A percentile compares a stretch with the other conserved stretches of the same genome.
These are phyloP conservation scores for Mallotus repandus DNA, from an alignment of 441 rosid genomes.

Conservation along the genomic window DNA sequence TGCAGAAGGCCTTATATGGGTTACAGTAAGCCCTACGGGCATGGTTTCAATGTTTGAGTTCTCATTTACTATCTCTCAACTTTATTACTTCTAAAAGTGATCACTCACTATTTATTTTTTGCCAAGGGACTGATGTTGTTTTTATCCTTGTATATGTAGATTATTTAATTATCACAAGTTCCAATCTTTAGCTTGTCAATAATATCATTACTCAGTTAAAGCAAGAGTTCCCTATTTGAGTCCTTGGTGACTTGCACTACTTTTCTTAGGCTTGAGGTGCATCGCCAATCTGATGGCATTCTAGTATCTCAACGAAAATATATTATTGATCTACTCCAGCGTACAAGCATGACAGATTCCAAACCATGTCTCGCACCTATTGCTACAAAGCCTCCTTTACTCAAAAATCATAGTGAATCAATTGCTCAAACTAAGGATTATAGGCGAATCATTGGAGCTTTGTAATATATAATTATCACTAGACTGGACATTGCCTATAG, in stretches of 20 bases:
- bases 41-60: too few species aligned
- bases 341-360: background rate
- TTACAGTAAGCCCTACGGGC: too few species aligned
- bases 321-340: too few species aligned
- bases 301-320: background rate
- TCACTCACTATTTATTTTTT: too few species aligned
- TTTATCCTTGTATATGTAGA: background rate
- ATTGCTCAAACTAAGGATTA: too few species aligned
- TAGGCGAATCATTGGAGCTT: background rate
- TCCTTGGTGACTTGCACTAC: background rate
- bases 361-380: background rate
- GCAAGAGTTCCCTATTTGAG: background rate
- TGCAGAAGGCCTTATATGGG: too few species aligned
- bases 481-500: too few species aligned
- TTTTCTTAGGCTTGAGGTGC: background rate
- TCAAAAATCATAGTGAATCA: background rate
- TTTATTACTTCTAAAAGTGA: too few species aligned
- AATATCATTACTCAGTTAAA: too few species aligned
- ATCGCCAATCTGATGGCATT: background rate
- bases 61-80: too few species aligned
- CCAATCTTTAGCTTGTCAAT: background rate
- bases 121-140: background rate
- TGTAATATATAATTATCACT: too few species aligned
- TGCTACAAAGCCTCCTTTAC: background rate
- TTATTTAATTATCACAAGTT: background rate